Evolutionary conservation across 441 rosid species (phyloP).

Genomic region (Mallotus japonicus): DNA sequence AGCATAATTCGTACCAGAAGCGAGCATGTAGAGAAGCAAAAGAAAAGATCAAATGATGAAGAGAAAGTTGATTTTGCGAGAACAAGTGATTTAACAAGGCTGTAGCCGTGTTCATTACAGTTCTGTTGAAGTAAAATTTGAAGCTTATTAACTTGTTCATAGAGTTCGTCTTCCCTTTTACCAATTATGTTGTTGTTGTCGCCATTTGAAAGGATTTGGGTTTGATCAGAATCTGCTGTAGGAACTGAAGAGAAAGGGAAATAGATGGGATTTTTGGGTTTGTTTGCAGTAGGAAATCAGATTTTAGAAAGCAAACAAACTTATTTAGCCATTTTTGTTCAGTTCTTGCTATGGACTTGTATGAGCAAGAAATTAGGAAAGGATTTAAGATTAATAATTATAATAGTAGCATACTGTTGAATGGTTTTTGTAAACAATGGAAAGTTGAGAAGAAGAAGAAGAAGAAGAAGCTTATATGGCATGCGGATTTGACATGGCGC

Average conservation of each 20-base stretch:
- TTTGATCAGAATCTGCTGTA: slow-evolving; percentile 4
- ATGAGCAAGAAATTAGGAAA: too few species aligned
- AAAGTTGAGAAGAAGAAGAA: too few species aligned
- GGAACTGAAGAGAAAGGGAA: slow-evolving; percentile 23
- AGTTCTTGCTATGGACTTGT: background rate
- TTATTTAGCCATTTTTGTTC: background rate
- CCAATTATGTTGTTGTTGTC: background rate
- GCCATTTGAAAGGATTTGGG: background rate
- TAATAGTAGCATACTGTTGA: too few species aligned
- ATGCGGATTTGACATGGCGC: too few species aligned
- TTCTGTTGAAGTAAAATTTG: slow-evolving; percentile 53
- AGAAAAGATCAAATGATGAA: slow-evolving; percentile 51
- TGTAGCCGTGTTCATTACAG: slow-evolving; percentile 43
- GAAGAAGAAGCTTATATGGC: too few species aligned
- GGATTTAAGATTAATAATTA: too few species aligned
- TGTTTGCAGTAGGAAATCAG: background rate
- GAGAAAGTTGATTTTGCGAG: slow-evolving; percentile 40
- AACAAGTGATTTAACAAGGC: slow-evolving; percentile 38
- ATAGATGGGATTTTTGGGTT: background rate
- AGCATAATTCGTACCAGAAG: slow-evolving; percentile 47
- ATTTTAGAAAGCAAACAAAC: background rate
- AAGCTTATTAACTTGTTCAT: slow-evolving; percentile 42
- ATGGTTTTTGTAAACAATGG: too few species aligned
- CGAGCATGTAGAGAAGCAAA: slow-evolving; percentile 40
- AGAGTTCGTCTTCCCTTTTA: slow-evolving; percentile 31